phyloP scores from a whole-genome alignment of 148 eudicot species.

The Oxyria digyna region DNA sequence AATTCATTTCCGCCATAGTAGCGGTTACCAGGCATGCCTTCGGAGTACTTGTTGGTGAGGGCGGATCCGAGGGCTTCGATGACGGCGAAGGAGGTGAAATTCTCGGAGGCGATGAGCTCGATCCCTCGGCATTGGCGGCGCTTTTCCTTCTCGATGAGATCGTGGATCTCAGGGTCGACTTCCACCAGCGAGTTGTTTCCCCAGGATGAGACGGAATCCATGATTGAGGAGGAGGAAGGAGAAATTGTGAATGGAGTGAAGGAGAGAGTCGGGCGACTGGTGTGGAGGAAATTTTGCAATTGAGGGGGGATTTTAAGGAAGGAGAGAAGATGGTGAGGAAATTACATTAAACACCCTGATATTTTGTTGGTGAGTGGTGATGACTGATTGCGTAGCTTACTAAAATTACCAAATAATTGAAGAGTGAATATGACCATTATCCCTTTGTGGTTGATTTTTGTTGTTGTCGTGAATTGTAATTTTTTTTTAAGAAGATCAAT shows the following conservation, averaged over 20 bases:
- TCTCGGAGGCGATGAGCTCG: slow-evolving; percentile 90
- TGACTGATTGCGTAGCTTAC: not conserved
- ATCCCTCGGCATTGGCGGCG: slow-evolving; percentile 69
- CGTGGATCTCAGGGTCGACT: slow-evolving; percentile 76
- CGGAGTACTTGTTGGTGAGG: slow-evolving; percentile 86
- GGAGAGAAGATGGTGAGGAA: slow-evolving; percentile 3
- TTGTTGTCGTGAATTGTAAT: not conserved
- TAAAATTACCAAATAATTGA: not conserved
- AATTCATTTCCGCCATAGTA: slow-evolving; percentile 82
- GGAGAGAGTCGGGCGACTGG: slow-evolving; percentile 12
- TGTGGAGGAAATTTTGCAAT: slow-evolving; percentile 23
- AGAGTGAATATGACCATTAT: too few species aligned
- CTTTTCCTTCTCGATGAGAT: slow-evolving; percentile 82
- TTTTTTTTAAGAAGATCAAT: too few species aligned
- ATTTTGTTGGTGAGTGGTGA: slow-evolving; percentile 1
- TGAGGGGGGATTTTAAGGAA: slow-evolving; percentile 1
- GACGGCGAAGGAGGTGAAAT: slow-evolving; percentile 91
- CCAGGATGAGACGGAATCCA: slow-evolving; percentile 73
- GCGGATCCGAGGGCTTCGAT: slow-evolving; percentile 77
- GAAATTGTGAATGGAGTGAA: not conserved
- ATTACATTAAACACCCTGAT: not conserved
- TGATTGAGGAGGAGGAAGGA: slow-evolving; percentile 9
- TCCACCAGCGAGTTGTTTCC: slow-evolving; percentile 56
- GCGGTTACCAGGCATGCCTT: slow-evolving; percentile 84
- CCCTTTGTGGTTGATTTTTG: too few species aligned